Evolutionary conservation across 352 stramenopile genomes (phyloP).

Genomic region (Phytopythium mirpurense): DNA sequence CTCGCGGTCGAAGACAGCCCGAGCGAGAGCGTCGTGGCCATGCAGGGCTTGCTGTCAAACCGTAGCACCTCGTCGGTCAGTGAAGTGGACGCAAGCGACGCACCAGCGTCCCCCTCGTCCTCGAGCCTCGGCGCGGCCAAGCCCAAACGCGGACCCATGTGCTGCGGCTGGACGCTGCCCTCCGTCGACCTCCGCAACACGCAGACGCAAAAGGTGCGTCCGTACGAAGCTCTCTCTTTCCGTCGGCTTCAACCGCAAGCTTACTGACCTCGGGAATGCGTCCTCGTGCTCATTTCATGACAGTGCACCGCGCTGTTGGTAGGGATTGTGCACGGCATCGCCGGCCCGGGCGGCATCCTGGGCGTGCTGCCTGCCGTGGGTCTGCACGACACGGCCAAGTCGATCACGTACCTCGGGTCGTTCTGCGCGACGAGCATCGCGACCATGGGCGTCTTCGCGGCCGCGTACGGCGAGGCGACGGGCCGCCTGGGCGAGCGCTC

Average conservation of each 20-base stretch:
- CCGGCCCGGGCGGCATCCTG: conserved; percentile 71
- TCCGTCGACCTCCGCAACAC: conserved; percentile 64
- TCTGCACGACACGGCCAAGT: conserved; percentile 77
- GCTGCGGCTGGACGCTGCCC: conserved; percentile 39
- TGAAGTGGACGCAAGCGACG: conserved; percentile 13
- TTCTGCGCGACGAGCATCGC: conserved; percentile 88
- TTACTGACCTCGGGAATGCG: no score
- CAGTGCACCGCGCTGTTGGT: conserved; percentile 79
- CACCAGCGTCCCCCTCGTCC: not conserved
- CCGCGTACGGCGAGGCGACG: conserved; percentile 75
- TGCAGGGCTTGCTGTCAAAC: conserved; percentile 41
- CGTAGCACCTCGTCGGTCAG: conserved; percentile 11
- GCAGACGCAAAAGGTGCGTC: conserved; percentile 66
- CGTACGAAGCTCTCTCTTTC: not conserved
- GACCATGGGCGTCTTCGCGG: conserved; percentile 89
- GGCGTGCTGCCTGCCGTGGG: conserved; percentile 88
- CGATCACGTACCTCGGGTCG: conserved; percentile 80
- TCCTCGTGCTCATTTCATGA: no score
- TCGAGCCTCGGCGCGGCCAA: conserved; percentile 11
- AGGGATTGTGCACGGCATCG: conserved; percentile 89
- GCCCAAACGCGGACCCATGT: conserved; percentile 19
- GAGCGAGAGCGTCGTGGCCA: conserved; percentile 41
- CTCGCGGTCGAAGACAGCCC: conserved; percentile 41
- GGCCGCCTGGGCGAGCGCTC: conserved; percentile 62
- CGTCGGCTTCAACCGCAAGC: not conserved